phyloP scores from a whole-genome alignment of 257 asterid species.

The Nicotiana knightiana region DNA sequence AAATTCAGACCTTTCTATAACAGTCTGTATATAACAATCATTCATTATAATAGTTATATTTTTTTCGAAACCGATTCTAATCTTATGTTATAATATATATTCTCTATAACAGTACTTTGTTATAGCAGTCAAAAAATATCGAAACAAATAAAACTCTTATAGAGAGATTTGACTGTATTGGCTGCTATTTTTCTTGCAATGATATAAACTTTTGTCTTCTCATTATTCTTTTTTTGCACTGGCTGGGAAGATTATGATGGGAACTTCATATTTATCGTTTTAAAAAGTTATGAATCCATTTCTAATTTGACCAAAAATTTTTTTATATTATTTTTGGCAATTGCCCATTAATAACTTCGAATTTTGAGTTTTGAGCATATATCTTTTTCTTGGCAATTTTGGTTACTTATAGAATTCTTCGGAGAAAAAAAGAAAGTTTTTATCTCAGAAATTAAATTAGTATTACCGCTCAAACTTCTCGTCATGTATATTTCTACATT shows the following conservation, averaged over 20 bases:
- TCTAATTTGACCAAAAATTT: not conserved
- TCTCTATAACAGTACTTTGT: too few species aligned
- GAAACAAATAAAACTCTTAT: too few species aligned
- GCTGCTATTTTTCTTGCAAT: not conserved
- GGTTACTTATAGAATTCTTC: not conserved
- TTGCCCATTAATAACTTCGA: not conserved
- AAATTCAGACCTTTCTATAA: not conserved
- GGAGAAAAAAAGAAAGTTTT: not conserved
- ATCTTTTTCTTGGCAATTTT: not conserved
- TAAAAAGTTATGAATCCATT: not conserved
- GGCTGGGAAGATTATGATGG: not conserved
- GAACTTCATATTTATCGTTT: not conserved
- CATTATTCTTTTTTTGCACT: not conserved
- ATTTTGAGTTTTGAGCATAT: too few species aligned
- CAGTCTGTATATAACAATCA: too few species aligned
- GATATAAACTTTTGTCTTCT: too few species aligned
- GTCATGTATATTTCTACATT: too few species aligned
- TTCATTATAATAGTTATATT: too few species aligned
- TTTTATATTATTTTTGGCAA: not conserved
- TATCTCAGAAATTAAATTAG: not conserved
- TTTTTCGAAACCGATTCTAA: too few species aligned
- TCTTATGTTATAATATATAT: too few species aligned
- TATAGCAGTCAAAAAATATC: too few species aligned
- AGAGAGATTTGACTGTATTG: not conserved
- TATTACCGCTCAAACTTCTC: too few species aligned